Base-by-base conservation (phyloP, 2,329 filamentous ascomycete species). In the Podosphaera fusca region DNA sequence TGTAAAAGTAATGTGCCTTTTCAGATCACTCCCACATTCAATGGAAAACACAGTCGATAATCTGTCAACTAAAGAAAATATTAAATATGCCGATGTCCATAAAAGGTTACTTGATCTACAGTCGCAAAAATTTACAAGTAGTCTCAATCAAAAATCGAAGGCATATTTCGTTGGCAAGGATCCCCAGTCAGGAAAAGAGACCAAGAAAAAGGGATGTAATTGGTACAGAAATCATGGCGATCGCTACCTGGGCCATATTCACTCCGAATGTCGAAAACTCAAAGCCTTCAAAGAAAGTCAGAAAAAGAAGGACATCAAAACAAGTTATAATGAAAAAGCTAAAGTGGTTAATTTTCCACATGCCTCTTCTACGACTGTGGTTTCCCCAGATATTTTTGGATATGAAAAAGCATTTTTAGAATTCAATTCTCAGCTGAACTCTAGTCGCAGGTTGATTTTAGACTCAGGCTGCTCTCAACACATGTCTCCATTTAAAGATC, bases 91-190 rank as follows among this genome's bases (percentile, higher is more conserved):
- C 8, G 21, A 49, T 49, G 21, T 49, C 9, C 12, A 21, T 49
- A 21, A 9, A 9, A n/a, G 55, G 33, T 53, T 59, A 2, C 36
- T 53, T 6, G 55, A 59, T 31, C 51, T 57, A 9, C 57, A 57
- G 4, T 2, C 34, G 4, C 31, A 31, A 52, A 52, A 7, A 34
- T 51, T 47, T 5, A n/a, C 45, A 21, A 47, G 5, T 9, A 9
- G n/a, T 21, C 29, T 9, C 7, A 47, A 21, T 21, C n/a, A 9
- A 21, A 47, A 47, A 47, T 47, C 45, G 21, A 21, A 21, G 21
- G 21, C 21, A 21, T 21, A 21, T 21, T 21, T 21, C 21, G 21
- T 21, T 21, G 21, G 21, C 21, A 21, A 21, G 21, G 21, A 21
- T 21, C 21, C 21, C 21, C 21, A 21, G 21, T 21, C 21, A 4